phyloP scores from a whole-genome alignment of 1,139 yeast species.

The Diutina mesorugosa region DNA sequence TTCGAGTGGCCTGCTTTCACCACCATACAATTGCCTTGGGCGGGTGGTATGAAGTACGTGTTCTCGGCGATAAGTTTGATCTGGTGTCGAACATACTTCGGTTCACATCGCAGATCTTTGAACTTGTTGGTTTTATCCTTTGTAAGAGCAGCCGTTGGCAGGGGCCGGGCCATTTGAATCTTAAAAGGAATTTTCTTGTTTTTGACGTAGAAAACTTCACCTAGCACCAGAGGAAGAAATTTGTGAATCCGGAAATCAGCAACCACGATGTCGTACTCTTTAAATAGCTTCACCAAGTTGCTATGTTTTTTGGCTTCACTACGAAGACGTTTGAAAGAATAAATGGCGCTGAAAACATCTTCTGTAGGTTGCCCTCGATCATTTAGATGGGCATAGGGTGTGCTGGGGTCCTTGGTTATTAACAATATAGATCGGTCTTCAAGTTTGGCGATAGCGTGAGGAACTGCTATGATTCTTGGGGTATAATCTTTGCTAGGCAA shows the following conservation, averaged over 20 bases:
- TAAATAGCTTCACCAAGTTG: conserved; percentile 31
- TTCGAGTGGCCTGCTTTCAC: conserved; percentile 41
- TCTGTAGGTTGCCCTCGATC: conserved; percentile 41
- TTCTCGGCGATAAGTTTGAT: conserved; percentile 47
- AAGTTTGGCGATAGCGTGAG: conserved; percentile 32
- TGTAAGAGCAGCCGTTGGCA: conserved; percentile 5
- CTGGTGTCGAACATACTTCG: conserved; percentile 47
- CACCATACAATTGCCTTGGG: conserved; percentile 38
- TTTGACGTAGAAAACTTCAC: conserved; percentile 42
- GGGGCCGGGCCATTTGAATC: conserved; percentile 40
- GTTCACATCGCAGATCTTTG: conserved; percentile 43
- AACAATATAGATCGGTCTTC: conserved; percentile 39
- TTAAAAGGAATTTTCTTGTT: conserved; percentile 53
- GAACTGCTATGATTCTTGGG: conserved; percentile 56
- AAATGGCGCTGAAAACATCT: conserved; percentile 43
- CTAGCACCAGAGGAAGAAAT: conserved; percentile 41
- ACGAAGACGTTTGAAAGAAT: conserved; percentile 44
- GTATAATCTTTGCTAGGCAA: conserved; percentile 38
- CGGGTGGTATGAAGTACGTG: conserved; percentile 45
- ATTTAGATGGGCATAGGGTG: conserved; percentile 35
- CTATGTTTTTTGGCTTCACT: conserved; percentile 29
- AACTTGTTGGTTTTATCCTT: conserved; percentile 26
- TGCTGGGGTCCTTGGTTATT: conserved; percentile 58
- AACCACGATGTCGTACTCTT: conserved; percentile 52
- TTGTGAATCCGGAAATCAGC: conserved; percentile 56